phyloP scores from a whole-genome alignment of 2,329 filamentous ascomycete genomes.

The Davidsoniella australis region DNA sequence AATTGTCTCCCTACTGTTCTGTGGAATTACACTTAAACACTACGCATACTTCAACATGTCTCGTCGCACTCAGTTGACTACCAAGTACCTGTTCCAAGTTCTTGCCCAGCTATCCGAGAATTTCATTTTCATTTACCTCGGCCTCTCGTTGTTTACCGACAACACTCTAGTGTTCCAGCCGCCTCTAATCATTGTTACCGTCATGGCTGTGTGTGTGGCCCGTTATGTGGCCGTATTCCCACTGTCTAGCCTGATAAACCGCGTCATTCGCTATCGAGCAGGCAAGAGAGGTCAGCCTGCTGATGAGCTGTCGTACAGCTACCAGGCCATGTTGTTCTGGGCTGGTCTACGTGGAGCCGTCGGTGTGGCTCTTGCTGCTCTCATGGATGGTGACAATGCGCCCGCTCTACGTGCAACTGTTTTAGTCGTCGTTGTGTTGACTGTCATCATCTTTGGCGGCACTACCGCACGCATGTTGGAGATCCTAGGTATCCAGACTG shows the following conservation, averaged over 20 bases:
- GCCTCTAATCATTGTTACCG: constrained; percentile 82
- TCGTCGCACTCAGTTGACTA: constrained; percentile 85
- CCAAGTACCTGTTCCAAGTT: constrained; percentile 93
- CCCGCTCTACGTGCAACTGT: constrained; percentile 82
- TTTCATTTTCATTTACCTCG: constrained; percentile 98
- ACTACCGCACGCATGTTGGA: constrained; percentile 96
- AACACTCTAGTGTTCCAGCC: constrained; percentile 79
- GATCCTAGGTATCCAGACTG: constrained; percentile 88
- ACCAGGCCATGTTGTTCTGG: constrained; percentile 99
- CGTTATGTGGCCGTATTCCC: constrained; percentile 93
- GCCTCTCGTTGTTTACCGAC: constrained; percentile 86
- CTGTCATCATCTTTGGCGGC: constrained; percentile 96
- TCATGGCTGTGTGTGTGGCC: constrained; percentile 79
- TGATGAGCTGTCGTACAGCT: constrained; percentile 84
- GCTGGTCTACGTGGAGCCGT: constrained; percentile 89
- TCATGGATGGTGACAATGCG: constrained; percentile 66
- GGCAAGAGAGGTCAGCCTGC: constrained; percentile 51
- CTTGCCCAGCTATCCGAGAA: constrained; percentile 93
- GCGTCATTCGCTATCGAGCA: constrained; percentile 76
- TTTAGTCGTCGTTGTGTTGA: constrained; percentile 91
- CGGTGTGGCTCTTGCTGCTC: constrained; percentile 81
- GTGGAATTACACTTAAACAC: constrained; percentile 94
- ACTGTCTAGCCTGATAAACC: constrained; percentile 76
- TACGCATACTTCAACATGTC: constrained; percentile 99
- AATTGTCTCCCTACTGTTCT: constrained; percentile 92